Percentiles rank a stretch among this genome's conserved stretches.
Evolutionary conservation across 2,329 filamentous ascomycete genomes (phyloP).

Genomic region (Ciborinia camelliae): DNA sequence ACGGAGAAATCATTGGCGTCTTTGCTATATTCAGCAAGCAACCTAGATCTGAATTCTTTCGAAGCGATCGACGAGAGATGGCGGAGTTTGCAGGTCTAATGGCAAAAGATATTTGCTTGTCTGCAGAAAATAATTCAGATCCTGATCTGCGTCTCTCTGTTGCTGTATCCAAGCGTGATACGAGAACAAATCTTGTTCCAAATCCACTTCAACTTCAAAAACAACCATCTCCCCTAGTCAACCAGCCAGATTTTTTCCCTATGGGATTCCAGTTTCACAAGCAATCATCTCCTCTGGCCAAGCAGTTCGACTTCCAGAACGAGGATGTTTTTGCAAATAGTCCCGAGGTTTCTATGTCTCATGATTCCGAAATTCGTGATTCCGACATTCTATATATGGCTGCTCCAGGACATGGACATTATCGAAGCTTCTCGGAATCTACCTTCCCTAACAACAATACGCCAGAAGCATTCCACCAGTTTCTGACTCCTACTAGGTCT

Average conservation of each 20-base stretch:
- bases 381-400: constrained; percentile 15
- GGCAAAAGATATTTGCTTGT: constrained; percentile 24
- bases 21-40: constrained; percentile 35
- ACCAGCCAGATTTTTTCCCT: background rate
- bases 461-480: constrained; percentile 7
- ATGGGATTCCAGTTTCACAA: background rate
- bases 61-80: constrained; percentile 32
- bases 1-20: constrained; percentile 36
- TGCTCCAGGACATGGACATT: background rate
- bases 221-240: background rate
- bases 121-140: constrained; percentile 13
- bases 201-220: constrained; percentile 12
- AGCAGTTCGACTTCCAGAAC: background rate
- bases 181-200: constrained; percentile 18
- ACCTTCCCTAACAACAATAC: background rate
- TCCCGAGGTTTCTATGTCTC: background rate
- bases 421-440: background rate
- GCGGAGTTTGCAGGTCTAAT: constrained; percentile 30
- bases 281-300: background rate
- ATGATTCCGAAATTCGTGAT: background rate
- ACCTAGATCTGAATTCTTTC: constrained; percentile 33
- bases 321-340: background rate
- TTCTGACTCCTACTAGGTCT: constrained; percentile 6
- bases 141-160: constrained; percentile 19
- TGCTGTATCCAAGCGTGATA: constrained; percentile 21